These are phyloP conservation scores for Mycena alexandri DNA, from an alignment of 768 basidiomycete genomes.

Conservation along the genomic window DNA sequence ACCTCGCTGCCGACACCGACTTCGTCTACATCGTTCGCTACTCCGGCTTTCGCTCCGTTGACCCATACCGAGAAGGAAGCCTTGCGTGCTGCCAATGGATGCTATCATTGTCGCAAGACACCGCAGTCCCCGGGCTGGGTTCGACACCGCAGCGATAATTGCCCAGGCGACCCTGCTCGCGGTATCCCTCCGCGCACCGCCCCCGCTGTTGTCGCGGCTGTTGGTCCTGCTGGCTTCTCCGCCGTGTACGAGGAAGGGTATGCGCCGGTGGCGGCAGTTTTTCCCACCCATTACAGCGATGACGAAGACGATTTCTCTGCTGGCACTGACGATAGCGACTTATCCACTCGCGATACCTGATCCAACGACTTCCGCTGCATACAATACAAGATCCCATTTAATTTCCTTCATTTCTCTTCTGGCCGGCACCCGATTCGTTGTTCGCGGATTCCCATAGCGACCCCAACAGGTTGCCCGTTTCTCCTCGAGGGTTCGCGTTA, in stretches of 20 bases:
- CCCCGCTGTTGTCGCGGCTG: constrained; percentile 13
- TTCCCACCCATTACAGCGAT: no score
- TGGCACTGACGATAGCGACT: no score
- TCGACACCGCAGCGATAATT: constrained; percentile 13
- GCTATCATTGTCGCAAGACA: constrained; percentile 12
- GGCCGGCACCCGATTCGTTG: no score
- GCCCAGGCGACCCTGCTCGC: constrained; percentile 2
- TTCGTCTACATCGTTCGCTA: not conserved
- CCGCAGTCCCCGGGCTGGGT: constrained; percentile 13
- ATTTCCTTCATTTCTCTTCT: no score
- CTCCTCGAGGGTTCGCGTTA: no score
- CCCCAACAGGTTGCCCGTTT: no score
- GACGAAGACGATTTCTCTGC: no score
- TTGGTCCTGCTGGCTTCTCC: not conserved
- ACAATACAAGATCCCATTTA: no score
- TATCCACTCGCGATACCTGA: no score
- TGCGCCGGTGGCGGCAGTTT: not conserved
- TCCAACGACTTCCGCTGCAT: no score
- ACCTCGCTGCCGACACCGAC: not conserved
- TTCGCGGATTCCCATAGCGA: no score
- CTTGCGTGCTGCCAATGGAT: no score
- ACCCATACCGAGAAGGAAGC: constrained; percentile 8
- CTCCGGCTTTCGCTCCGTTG: not conserved
- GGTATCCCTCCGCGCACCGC: constrained; percentile 6
- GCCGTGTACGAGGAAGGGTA: constrained; percentile 11